Evolutionary conservation across 768 basidiomycete genomes (phyloP).

Genomic region (Podaxis sp.): DNA sequence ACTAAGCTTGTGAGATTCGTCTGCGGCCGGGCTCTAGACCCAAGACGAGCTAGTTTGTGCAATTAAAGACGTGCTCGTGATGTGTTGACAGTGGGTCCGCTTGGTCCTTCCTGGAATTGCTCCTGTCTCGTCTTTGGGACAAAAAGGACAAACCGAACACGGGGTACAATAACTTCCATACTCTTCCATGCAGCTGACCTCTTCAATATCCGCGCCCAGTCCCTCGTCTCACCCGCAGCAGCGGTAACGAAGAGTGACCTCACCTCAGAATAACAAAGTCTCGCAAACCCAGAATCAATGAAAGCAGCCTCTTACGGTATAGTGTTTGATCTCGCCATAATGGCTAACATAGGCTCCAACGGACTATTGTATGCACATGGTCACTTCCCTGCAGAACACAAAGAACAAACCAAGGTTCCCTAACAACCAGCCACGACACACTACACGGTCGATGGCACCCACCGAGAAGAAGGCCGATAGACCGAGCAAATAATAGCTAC

Average conservation of each 20-base stretch:
- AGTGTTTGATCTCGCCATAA: background rate
- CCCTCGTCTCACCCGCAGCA: constrained; percentile 8
- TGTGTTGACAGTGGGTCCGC: background rate
- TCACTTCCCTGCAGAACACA: constrained; percentile 3
- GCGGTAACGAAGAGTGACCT: constrained; percentile 9
- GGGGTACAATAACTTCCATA: background rate
- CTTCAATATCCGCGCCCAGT: background rate
- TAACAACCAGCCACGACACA: background rate
- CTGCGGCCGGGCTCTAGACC: background rate
- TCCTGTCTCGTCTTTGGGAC: background rate
- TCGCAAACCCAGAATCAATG: constrained; percentile 2
- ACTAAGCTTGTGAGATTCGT: background rate
- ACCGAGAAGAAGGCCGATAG: constrained; percentile 3
- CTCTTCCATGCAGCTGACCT: constrained; percentile 6
- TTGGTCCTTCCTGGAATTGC: background rate
- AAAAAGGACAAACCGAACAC: background rate
- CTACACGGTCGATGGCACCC: background rate
- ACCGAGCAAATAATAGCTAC: background rate
- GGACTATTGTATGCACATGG: constrained; percentile 4
- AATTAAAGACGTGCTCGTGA: background rate
- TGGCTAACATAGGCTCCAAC: constrained; percentile 3
- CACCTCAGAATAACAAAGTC: constrained; percentile 1
- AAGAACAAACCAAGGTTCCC: background rate
- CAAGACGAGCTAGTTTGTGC: background rate
- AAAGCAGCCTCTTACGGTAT: constrained; percentile 7